Evolutionary conservation across 2,329 filamentous ascomycete species (phyloP), one percentile per base, ranked within the genome.

Genomic region (Chaetoscypha palmicola): DNA sequence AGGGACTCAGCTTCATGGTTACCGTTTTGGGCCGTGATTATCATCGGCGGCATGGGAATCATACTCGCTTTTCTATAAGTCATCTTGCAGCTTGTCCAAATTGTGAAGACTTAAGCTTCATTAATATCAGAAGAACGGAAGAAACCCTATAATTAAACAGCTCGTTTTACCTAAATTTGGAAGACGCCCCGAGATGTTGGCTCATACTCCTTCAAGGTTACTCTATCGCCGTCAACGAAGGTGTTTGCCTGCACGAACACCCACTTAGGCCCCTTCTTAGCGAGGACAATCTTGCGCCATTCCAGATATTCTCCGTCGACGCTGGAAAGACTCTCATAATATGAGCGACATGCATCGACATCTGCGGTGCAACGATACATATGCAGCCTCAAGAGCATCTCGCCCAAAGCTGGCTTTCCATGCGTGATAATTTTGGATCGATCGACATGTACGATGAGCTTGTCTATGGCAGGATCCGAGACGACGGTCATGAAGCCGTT

Each of bases 171-270:
- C 61, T 64, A 77, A 50, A 70, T 74, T 57, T 70, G 61, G 21
- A 77, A 69, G 60, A 81, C 67, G 0, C 76, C 77, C 54, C 70
- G 63, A 1, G 66, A 53, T n/a, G 66, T 77, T 3, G 73, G 62
- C 41, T 75, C 71, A 53, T 81, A 81, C 63, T 79, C 76, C 55
- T 65, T 73, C 54, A 80, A 54, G n/a, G 58, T 59, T 16, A 75
- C 68, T 38, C 62, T 53, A 11, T 39, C 38, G 48, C 49, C 63
- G 0, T 59, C 50, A 0, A 68, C 31, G 43, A 67, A 68, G 1
- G 78, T 83, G 56, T 81, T 83, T 1, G 76, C 74, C 58, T 83
- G 78, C 30, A 79, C 76, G 61, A 80, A 82, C n/a, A 77, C 68
- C 59, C 77, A 71, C 24, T 73, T 65, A 2, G 77, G 75, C 46